These are phyloP conservation scores for Blastomyces silverae DNA, from an alignment of 2,329 filamentous ascomycete species.

Conservation along the genomic window DNA sequence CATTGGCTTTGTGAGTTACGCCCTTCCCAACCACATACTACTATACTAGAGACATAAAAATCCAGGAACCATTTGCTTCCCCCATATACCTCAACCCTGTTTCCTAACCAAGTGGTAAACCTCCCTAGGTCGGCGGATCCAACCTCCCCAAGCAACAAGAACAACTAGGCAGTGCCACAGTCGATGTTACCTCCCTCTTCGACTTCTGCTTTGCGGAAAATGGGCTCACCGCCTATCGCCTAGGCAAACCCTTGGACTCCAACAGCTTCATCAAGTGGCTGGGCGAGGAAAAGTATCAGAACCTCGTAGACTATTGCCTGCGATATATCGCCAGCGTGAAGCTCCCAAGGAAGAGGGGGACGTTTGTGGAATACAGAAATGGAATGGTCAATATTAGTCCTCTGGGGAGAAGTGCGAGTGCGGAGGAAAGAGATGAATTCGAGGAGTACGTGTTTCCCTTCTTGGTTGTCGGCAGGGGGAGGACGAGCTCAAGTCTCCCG, in stretches of 20 bases:
- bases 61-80: neutral
- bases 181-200: conserved; percentile 75
- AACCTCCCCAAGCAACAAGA: conserved; percentile 93
- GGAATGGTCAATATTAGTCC: conserved; percentile 61
- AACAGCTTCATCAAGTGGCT: conserved; percentile 89
- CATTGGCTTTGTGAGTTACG: conserved; percentile 61
- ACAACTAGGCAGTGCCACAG: conserved; percentile 67
- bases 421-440: conserved; percentile 73
- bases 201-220: conserved; percentile 98
- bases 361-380: conserved; percentile 61
- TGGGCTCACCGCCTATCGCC: conserved; percentile 81
- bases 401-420: conserved; percentile 71
- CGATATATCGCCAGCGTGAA: conserved; percentile 57
- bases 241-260: conserved; percentile 66
- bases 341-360: conserved; percentile 57
- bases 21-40: neutral
- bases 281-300: conserved; percentile 69
- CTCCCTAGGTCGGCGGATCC: conserved; percentile 64
- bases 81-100: neutral
- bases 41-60: no score
- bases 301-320: conserved; percentile 53
- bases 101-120: conserved; percentile 18
- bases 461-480: neutral
- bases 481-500: neutral
- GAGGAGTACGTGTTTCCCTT: conserved; percentile 45